phyloP scores from a whole-genome alignment of 2,329 filamentous ascomycete species.

The Hortaea sp. region DNA sequence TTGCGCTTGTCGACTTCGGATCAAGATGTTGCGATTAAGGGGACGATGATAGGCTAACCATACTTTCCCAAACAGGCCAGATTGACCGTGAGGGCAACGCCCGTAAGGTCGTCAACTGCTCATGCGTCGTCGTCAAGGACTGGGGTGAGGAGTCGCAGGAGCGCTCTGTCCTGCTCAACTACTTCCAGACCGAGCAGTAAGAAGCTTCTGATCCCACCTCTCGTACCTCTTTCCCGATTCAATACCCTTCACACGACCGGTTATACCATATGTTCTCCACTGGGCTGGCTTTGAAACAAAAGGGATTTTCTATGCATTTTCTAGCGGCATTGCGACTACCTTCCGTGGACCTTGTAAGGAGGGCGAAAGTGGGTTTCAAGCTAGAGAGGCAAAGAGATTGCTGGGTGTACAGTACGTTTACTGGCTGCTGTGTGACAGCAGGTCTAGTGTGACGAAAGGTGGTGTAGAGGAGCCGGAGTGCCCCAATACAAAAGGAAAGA shows the following conservation, averaged over 20 bases:
- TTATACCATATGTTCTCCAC: not conserved
- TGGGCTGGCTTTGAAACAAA: not conserved
- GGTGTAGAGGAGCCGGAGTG: too few relatives aligned
- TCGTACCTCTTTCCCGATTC: not conserved
- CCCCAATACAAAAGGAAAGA: too few relatives aligned
- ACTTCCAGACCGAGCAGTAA: conserved; percentile 83
- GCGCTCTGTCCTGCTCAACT: conserved; percentile 98
- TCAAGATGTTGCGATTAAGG: not conserved
- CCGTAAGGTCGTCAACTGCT: conserved; percentile 99
- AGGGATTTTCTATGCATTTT: not conserved
- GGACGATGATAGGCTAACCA: too few relatives aligned
- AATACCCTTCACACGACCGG: not conserved
- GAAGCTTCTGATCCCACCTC: not conserved
- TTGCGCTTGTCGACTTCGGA: not conserved
- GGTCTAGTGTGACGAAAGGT: not conserved
- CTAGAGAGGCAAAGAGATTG: not conserved
- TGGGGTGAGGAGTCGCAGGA: conserved; percentile 99
- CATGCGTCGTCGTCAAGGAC: conserved; percentile 98
- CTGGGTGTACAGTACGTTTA: not conserved
- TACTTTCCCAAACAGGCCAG: conserved; percentile 53
- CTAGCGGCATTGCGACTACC: not conserved
- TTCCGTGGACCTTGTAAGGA: not conserved
- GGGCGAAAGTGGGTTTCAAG: not conserved
- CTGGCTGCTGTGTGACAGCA: conserved; percentile 1
- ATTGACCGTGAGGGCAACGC: conserved; percentile 99